Conservation (phyloP, 2,329 filamentous ascomycete species). For the Corinectria fuckeliana region DNA sequence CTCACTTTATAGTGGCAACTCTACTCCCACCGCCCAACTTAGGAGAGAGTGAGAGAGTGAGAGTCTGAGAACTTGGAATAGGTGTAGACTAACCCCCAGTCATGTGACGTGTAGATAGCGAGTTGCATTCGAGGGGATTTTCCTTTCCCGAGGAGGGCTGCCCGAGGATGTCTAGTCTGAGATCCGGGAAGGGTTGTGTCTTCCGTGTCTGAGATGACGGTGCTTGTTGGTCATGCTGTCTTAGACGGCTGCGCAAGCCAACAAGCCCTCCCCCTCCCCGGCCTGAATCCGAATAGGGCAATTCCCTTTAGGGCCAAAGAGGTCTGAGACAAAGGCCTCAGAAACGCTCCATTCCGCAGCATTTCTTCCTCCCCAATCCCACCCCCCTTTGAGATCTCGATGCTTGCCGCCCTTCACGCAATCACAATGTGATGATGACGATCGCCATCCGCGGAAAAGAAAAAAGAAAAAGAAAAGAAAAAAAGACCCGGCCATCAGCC, state of each 20-base stretch:
- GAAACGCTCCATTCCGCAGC: background rate
- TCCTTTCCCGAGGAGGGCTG: too few species aligned
- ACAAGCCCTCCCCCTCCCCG: background rate
- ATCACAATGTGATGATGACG: background rate
- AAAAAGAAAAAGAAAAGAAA: background rate
- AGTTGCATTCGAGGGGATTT: background rate
- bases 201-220: constrained; percentile 7
- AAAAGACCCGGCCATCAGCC: constrained; percentile 8
- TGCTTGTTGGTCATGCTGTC: background rate
- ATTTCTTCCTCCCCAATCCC: too few species aligned
- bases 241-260: background rate
- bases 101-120: too few species aligned
- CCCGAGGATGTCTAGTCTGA: too few species aligned
- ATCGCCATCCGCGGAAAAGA: background rate
- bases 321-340: background rate
- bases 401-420: background rate
- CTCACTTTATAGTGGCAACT: background rate
- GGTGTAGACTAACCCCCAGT: background rate
- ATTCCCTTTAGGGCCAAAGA: background rate
- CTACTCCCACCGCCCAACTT: background rate
- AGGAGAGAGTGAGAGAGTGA: too few species aligned
- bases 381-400: background rate
- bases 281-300: background rate
- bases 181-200: constrained; percentile 4
- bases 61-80: too few species aligned